Conservation (phyloP, 441 rosid species). For the Theobroma grandiflorum region DNA sequence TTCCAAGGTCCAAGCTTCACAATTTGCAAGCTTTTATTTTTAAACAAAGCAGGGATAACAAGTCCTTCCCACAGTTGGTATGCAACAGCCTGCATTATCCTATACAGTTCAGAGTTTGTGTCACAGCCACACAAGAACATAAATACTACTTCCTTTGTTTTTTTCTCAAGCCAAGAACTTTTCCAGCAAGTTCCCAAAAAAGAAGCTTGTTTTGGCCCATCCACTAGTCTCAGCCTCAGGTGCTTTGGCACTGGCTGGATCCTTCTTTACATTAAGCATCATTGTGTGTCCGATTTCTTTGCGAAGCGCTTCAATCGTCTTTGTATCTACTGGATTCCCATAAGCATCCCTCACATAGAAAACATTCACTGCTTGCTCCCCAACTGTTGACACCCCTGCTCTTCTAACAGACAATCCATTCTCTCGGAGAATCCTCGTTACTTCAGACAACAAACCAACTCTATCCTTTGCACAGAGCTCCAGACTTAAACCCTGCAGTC, state of each 20-base stretch:
- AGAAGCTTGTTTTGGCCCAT: constrained; percentile 82
- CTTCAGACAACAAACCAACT: constrained; percentile 85
- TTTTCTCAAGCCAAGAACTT: constrained; percentile 65
- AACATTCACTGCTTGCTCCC: constrained; percentile 75
- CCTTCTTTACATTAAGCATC: constrained; percentile 80
- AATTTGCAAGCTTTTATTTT: constrained; percentile 28
- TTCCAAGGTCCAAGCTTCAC: constrained; percentile 13
- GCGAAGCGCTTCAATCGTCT: constrained; percentile 75
- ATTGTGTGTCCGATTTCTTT: constrained; percentile 81
- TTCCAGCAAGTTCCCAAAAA: constrained; percentile 84
- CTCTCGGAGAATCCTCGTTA: constrained; percentile 81
- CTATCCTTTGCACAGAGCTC: constrained; percentile 91
- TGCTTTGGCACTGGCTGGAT: constrained; percentile 48
- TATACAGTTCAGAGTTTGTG: constrained; percentile 30
- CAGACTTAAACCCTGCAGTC: constrained; percentile 74
- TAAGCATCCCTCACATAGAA: constrained; percentile 83
- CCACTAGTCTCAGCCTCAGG: constrained; percentile 51
- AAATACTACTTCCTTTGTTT: not conserved
- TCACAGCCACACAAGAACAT: constrained; percentile 25
- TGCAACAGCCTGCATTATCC: constrained; percentile 34
- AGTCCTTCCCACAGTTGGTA: constrained; percentile 24
- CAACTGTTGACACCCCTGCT: constrained; percentile 84
- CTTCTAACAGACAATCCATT: constrained; percentile 76
- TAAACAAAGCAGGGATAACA: constrained; percentile 16
- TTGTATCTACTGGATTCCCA: constrained; percentile 80